Evolutionary conservation across 768 basidiomycete genomes (phyloP), one percentile per base, ranked within the genome.

Genomic region (Pleurotus cornucopiae): DNA sequence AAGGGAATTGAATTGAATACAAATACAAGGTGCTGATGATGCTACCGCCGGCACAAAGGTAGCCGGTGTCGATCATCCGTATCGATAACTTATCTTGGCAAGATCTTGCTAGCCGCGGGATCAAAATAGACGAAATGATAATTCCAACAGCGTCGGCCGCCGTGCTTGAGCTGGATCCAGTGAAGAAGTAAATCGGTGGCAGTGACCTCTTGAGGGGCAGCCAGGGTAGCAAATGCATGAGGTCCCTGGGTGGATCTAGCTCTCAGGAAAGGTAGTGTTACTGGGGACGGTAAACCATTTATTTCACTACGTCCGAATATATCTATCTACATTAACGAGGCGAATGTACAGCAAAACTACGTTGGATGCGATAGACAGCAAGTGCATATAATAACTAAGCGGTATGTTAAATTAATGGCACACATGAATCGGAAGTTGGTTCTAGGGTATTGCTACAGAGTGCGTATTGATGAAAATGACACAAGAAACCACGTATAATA

Each of bases 371-470:
- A 47, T 47, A 47, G 13, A 14, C n/a, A 47, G 46, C n/a, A 23
- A 25, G 6, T 25, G 46, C 18, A 25, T 26, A 47, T 47, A 25
- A 18, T 47, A 23, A 14, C 46, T 14, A 47, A 51, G n/a, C 30
- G 37, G 21, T 40, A 41, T 20, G 37, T 39, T 53, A 53, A 41
- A 41, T 53, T 53, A 53, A 53, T 49, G 48, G 48, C 48, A 49
- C 48, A 53, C 51, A 40, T 37, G 38, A 53, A 18, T 40, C 34
- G 39, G 23, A 18, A 38, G 41, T 40, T 53, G 23, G 13, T 11
- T 53, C 51, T 53, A 53, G 6, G 30, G n/a, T 40, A 53, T 53
- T 53, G 51, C 51, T 53, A 53, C 51, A 53, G 5, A 23, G 20
- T 39, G 39, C 34, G 16, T 21, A 11, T 16, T 16, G 41, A 44